These are phyloP conservation scores for Podochytrium sp. DNA, from an alignment of 192 early-diverging fungal species.

Conservation along the genomic window DNA sequence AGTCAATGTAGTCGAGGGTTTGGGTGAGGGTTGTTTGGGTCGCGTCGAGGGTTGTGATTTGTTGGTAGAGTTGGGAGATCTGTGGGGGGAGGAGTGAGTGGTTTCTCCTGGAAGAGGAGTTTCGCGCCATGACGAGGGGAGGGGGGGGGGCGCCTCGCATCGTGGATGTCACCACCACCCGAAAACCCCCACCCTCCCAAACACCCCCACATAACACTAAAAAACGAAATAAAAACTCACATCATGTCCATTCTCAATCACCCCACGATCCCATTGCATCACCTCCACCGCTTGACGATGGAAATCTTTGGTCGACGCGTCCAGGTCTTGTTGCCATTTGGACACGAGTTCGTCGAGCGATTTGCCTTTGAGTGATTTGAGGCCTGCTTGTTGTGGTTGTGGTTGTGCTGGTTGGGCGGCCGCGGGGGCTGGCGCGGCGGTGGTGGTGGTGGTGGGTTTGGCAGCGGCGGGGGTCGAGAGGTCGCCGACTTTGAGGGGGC, in stretches of 20 bases:
- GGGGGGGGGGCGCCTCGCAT: too few species aligned
- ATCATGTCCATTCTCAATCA: slow-evolving; percentile 82
- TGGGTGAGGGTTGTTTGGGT: slow-evolving; percentile 82
- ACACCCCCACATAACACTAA: slow-evolving; percentile 12
- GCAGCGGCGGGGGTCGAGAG: slow-evolving; percentile 40
- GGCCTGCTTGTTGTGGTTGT: slow-evolving; percentile 47
- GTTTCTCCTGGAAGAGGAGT: too few species aligned
- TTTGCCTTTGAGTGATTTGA: slow-evolving; percentile 73
- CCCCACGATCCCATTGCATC: slow-evolving; percentile 79
- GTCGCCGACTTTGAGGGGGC: slow-evolving; percentile 37
- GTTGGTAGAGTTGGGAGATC: slow-evolving; percentile 78
- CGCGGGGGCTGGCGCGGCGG: slow-evolving; percentile 31
- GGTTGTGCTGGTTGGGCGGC: slow-evolving; percentile 31
- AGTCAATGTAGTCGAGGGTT: slow-evolving; percentile 84
- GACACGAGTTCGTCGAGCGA: slow-evolving; percentile 91
- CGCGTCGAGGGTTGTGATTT: slow-evolving; percentile 72
- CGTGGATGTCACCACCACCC: too few species aligned
- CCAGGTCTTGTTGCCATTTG: slow-evolving; percentile 86
- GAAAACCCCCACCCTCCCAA: too few species aligned
- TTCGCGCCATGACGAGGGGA: too few species aligned
- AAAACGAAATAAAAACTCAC: slow-evolving; percentile 47
- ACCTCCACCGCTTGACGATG: slow-evolving; percentile 84
- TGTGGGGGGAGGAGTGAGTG: slow-evolving; percentile 24
- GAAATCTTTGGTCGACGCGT: slow-evolving; percentile 79
- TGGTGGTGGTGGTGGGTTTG: slow-evolving; percentile 30